A percentile compares a stretch with the other conserved stretches of the same genome.
phyloP scores from a whole-genome alignment of 495 filamentous ascomycete species.

The Penicillium crystallinum region DNA sequence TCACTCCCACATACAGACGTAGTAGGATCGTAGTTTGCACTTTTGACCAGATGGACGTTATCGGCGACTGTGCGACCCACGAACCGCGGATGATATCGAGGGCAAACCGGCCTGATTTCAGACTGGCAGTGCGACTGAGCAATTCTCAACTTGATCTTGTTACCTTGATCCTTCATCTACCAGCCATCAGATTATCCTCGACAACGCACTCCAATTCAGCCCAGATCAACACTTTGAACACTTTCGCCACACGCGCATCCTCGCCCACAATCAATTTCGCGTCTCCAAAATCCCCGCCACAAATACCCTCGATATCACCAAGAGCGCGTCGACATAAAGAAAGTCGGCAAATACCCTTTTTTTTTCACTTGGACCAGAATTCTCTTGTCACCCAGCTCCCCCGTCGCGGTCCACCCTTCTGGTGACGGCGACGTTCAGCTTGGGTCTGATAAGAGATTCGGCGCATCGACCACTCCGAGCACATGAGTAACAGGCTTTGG shows the following conservation, averaged over 20 bases:
- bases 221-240: slow-evolving; percentile 5
- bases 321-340: slow-evolving; percentile 13
- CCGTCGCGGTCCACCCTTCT: slow-evolving; percentile 73
- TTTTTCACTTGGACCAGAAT: slow-evolving; percentile 21
- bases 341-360: slow-evolving; percentile 9
- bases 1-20: too few relatives aligned
- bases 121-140: not conserved
- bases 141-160: not conserved
- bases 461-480: slow-evolving; percentile 42
- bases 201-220: not conserved
- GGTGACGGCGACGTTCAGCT: slow-evolving; percentile 78
- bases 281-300: slow-evolving; percentile 4
- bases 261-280: slow-evolving; percentile 17
- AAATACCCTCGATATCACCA: not conserved
- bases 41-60: not conserved
- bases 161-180: not conserved
- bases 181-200: not conserved
- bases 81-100: slow-evolving; percentile 14
- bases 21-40: too few relatives aligned
- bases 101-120: slow-evolving; percentile 2
- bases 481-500: slow-evolving; percentile 97
- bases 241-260: slow-evolving; percentile 18
- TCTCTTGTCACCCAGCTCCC: slow-evolving; percentile 52
- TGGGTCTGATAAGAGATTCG: slow-evolving; percentile 59
- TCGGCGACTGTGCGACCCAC: not conserved